These are phyloP conservation scores for Alopecurus myosuroides DNA, from an alignment of 176 grass and related monocot genomes.

Conservation along the genomic window DNA sequence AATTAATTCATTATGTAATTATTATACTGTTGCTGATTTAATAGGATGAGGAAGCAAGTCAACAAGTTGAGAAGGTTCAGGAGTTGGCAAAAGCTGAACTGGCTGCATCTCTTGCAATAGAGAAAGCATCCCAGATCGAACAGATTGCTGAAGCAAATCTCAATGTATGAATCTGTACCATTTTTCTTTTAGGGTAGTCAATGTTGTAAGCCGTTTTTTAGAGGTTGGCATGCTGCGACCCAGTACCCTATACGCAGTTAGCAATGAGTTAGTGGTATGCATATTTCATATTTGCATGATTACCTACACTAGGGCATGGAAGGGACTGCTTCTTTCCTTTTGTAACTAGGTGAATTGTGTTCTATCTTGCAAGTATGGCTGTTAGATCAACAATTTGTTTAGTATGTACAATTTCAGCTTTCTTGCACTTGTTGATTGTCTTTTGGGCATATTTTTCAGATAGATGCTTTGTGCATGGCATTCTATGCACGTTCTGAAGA, in stretches of 20 bases:
- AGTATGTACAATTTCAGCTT: conserved; percentile 2
- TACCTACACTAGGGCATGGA: background rate
- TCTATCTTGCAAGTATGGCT: background rate
- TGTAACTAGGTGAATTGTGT: background rate
- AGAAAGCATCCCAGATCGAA: conserved; percentile 90
- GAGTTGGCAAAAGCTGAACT: conserved; percentile 86
- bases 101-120: conserved; percentile 73
- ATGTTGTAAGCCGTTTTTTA: conserved; percentile 4
- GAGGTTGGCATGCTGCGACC: background rate
- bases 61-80: conserved; percentile 64
- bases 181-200: conserved; percentile 9
- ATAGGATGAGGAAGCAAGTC: conserved; percentile 76
- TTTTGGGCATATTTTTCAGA: conserved; percentile 47
- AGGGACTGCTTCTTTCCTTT: background rate
- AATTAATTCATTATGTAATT: background rate
- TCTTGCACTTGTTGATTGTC: conserved; percentile 19
- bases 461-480: conserved; percentile 96
- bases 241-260: background rate
- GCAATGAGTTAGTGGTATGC: background rate
- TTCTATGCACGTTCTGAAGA: conserved; percentile 98
- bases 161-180: conserved; percentile 56
- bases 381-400: background rate
- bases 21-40: background rate
- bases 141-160: conserved; percentile 94
- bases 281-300: background rate